Evolutionary conservation across 140 eudicot genomes (phyloP).

Genomic region (Erigeron philadelphicus): DNA sequence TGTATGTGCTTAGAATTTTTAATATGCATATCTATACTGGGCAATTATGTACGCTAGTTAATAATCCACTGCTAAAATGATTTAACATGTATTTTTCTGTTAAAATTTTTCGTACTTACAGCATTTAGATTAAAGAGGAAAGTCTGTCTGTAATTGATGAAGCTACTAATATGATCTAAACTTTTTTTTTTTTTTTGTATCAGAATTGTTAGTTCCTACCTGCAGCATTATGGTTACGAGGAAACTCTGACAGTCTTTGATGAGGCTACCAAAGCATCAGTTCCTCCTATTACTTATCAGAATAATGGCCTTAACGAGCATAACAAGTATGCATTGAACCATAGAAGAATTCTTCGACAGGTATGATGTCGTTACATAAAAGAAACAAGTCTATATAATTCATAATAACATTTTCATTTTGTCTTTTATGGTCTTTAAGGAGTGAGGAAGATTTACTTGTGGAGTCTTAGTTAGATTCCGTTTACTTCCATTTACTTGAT

Average conservation of each 20-base stretch:
- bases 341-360: constrained; percentile 75
- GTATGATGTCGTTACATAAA: constrained; percentile 31
- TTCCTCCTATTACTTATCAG: constrained; percentile 54
- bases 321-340: constrained; percentile 45
- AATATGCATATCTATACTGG: constrained; percentile 7
- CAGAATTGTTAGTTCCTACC: constrained; percentile 85
- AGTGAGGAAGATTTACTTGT: not conserved
- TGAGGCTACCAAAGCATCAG: constrained; percentile 51
- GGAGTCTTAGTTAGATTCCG: not conserved
- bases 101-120: constrained; percentile 80
- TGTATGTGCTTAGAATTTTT: constrained; percentile 7
- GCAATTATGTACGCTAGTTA: constrained; percentile 7
- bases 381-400: not conserved
- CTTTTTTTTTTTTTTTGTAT: constrained; percentile 16
- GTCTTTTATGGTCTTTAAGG: constrained; percentile 9
- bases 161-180: constrained; percentile 35
- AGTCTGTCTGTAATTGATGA: constrained; percentile 61
- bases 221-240: constrained; percentile 88
- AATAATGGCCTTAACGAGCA: constrained; percentile 58
- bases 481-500: not conserved
- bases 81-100: constrained; percentile 17
- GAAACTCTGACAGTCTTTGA: constrained; percentile 74
- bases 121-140: constrained; percentile 85
- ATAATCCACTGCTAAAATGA: not conserved
- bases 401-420: not conserved